Conservation (phyloP, 345 rosid species). For the Lepidium didymum region DNA sequence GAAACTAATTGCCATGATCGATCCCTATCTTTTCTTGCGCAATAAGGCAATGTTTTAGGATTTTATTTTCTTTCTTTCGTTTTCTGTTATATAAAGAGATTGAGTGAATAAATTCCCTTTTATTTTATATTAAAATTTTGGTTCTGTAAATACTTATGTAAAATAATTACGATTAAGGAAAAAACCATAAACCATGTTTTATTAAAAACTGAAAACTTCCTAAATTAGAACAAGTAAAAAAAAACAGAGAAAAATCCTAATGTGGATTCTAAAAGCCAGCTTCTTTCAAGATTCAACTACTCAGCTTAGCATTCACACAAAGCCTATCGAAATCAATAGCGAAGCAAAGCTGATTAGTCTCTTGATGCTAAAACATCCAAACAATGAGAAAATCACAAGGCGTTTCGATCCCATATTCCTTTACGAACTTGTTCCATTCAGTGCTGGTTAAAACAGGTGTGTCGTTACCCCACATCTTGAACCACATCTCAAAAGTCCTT, state of each 20-base stretch:
- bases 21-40: too few relatives aligned
- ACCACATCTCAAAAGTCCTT: not conserved
- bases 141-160: too few relatives aligned
- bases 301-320: not conserved
- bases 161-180: too few relatives aligned
- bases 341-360: not conserved
- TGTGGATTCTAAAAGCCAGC: not conserved
- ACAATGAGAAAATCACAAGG: not conserved
- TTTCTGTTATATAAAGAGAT: too few relatives aligned
- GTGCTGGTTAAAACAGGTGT: not conserved
- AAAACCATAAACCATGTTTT: too few relatives aligned
- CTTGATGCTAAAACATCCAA: constrained; percentile 8
- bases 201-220: not conserved
- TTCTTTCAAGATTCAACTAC: not conserved
- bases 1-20: too few relatives aligned
- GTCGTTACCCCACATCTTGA: not conserved
- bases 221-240: not conserved
- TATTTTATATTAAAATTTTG: too few relatives aligned
- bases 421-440: not conserved
- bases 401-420: not conserved
- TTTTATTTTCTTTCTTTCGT: too few relatives aligned
- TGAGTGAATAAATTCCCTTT: too few relatives aligned
- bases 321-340: not conserved
- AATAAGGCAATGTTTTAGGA: too few relatives aligned
- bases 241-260: not conserved